phyloP scores from a whole-genome alignment of 2,329 filamentous ascomycete species.

The Neofusicoccum kwambonambiense region DNA sequence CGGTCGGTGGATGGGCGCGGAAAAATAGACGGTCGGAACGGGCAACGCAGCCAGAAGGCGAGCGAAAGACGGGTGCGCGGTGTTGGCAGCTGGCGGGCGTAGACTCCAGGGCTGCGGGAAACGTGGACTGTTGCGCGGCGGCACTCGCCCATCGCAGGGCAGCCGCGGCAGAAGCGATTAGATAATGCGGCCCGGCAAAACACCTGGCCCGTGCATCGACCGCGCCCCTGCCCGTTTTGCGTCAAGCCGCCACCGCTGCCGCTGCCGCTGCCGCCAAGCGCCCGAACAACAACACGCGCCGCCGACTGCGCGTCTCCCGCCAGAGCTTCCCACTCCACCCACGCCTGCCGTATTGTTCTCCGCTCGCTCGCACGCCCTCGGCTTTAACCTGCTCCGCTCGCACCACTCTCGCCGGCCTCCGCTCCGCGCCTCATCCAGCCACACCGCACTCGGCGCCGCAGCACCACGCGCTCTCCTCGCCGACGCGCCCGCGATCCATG shows the following conservation, averaged over 20 bases:
- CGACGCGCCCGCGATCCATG: not conserved
- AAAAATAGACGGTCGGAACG: not conserved
- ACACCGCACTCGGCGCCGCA: not conserved
- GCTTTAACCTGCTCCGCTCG: not conserved
- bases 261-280: too few relatives aligned
- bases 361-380: not conserved
- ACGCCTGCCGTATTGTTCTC: not conserved
- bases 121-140: slow-evolving; percentile 9
- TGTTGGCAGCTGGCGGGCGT: not conserved
- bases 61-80: not conserved
- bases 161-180: not conserved
- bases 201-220: not conserved
- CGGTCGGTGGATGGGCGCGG: not conserved
- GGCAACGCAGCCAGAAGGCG: not conserved
- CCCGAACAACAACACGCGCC: not conserved
- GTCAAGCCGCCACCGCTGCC: not conserved
- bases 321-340: too few relatives aligned
- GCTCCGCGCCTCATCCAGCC: not conserved
- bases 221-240: not conserved
- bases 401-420: not conserved
- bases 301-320: not conserved
- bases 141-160: not conserved
- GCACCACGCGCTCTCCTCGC: not conserved
- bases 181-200: not conserved
- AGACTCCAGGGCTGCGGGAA: not conserved